phyloP scores from a whole-genome alignment of 495 filamentous ascomycete species.

The Daldinia childiae region DNA sequence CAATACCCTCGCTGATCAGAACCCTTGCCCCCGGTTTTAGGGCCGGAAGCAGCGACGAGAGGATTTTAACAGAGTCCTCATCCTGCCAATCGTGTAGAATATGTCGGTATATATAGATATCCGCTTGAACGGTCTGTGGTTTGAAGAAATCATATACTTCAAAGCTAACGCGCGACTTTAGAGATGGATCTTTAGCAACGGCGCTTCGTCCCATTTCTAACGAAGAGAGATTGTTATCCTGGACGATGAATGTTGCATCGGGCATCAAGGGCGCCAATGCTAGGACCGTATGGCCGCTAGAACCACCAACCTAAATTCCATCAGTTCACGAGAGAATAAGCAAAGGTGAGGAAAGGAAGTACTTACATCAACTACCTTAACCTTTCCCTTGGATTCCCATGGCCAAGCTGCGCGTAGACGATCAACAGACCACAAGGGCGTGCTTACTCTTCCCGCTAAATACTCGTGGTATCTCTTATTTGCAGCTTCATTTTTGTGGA shows the following conservation, averaged over 20 bases:
- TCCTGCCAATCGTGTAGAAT: constrained; percentile 60
- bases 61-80: constrained; percentile 45
- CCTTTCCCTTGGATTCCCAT: constrained; percentile 22
- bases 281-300: constrained; percentile 51
- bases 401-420: constrained; percentile 35
- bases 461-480: constrained; percentile 39
- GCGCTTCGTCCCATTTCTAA: constrained; percentile 39
- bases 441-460: constrained; percentile 35
- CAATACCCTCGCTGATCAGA: constrained; percentile 48
- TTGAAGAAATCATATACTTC: constrained; percentile 52
- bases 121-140: constrained; percentile 46
- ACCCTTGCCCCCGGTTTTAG: constrained; percentile 48
- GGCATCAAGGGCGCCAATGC: constrained; percentile 49
- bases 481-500: constrained; percentile 25
- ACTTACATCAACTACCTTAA: constrained; percentile 42
- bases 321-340: constrained; percentile 5
- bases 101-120: constrained; percentile 52
- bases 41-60: constrained; percentile 48
- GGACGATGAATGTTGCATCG: constrained; percentile 49
- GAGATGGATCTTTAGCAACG: constrained; percentile 28
- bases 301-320: constrained; percentile 51
- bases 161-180: constrained; percentile 43
- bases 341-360: background rate
- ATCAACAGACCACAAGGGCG: constrained; percentile 38
- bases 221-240: constrained; percentile 46